Conservation (phyloP, 2,329 filamentous ascomycete species). For the Fusarium solani-melongenae region DNA sequence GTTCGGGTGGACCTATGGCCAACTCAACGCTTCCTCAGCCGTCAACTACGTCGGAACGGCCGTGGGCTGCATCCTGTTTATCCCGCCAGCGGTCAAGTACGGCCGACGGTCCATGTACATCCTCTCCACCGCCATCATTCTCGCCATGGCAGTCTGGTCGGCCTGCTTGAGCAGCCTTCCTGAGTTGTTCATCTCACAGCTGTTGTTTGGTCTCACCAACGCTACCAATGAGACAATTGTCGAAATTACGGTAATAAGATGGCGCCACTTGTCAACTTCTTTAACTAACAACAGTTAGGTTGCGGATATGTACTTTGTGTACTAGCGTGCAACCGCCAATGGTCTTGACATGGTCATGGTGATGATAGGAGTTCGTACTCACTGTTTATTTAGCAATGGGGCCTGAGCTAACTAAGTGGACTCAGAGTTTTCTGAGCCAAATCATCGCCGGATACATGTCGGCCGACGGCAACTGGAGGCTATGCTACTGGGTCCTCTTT, state of each 20-base stretch:
- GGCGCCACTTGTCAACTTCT: too few relatives aligned
- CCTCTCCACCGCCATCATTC: slow-evolving; percentile 29
- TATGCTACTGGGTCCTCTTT: slow-evolving; percentile 38
- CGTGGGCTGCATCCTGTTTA: slow-evolving; percentile 44
- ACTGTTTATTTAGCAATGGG: background rate
- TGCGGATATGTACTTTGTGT: slow-evolving; percentile 45
- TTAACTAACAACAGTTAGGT: slow-evolving; percentile 18
- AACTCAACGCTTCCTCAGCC: slow-evolving; percentile 38
- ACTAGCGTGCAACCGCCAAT: slow-evolving; percentile 44
- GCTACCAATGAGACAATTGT: slow-evolving; percentile 51
- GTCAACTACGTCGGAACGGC: slow-evolving; percentile 42
- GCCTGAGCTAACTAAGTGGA: background rate
- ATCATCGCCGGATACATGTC: slow-evolving; percentile 45
- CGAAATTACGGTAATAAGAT: slow-evolving; percentile 47
- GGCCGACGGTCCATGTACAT: slow-evolving; percentile 46
- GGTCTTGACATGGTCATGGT: slow-evolving; percentile 42
- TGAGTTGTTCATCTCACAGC: slow-evolving; percentile 39
- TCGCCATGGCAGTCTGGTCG: slow-evolving; percentile 35
- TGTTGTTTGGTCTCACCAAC: slow-evolving; percentile 47
- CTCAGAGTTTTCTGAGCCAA: slow-evolving; percentile 37
- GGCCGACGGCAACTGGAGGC: slow-evolving; percentile 37
- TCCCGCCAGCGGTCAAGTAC: slow-evolving; percentile 47
- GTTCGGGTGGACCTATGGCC: slow-evolving; percentile 32
- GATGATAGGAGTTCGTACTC: slow-evolving; percentile 40
- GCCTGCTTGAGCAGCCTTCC: slow-evolving; percentile 26